Conservation (phyloP, 306 rosid genomes). For the Cucumis sativus region DNA sequence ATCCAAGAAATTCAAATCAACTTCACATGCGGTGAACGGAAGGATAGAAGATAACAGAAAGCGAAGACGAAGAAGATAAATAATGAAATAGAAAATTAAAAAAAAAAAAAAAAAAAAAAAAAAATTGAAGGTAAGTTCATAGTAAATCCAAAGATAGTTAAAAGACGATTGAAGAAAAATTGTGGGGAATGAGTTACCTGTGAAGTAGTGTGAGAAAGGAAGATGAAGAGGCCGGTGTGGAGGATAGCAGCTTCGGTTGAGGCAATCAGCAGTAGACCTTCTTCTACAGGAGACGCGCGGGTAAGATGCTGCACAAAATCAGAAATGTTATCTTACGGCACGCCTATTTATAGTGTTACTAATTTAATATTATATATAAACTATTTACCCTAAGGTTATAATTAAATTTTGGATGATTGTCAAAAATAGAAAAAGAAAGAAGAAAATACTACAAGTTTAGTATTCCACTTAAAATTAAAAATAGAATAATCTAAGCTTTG, state of each 20-base stretch:
- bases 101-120: background rate
- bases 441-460: too few relatives aligned
- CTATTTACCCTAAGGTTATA: too few relatives aligned
- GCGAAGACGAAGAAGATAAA: background rate
- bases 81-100: background rate
- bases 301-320: background rate
- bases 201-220: background rate
- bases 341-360: too few relatives aligned
- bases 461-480: too few relatives aligned
- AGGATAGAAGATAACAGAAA: background rate
- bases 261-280: background rate
- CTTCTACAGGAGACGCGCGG: background rate
- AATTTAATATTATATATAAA: too few relatives aligned
- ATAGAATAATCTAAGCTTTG: too few relatives aligned
- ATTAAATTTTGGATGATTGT: too few relatives aligned
- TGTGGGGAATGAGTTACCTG: background rate
- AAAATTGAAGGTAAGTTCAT: background rate
- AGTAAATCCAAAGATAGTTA: background rate
- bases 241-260: background rate
- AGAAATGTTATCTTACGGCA: background rate
- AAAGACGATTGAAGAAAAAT: background rate
- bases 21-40: background rate
- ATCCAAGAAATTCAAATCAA: background rate
- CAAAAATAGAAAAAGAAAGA: too few relatives aligned
- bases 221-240: background rate